Base-by-base conservation (phyloP, 1,284 basidiomycete genomes). In the Wallemia hederae region DNA sequence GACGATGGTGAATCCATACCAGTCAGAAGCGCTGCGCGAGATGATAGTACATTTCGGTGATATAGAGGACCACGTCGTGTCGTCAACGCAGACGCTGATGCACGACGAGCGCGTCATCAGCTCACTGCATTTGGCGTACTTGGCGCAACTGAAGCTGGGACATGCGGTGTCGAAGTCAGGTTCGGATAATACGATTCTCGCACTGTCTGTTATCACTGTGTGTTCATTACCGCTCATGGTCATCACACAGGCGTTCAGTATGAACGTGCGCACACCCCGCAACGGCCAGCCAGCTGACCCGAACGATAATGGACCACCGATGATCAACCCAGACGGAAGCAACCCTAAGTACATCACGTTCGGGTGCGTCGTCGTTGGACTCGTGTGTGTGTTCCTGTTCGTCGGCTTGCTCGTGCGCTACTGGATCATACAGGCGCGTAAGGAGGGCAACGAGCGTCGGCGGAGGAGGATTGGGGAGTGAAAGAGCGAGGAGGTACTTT, bases 1-100 rank as follows among this genome's bases (percentile, higher is more conserved):
- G 62, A 69, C 25, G 76, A 80, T 33, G 75, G 77, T 60, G 66
- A 26, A 58, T 33, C 55, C 27, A 27, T 62, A 27, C 55, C 29
- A 22, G 61, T 39, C 62, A 55, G 59, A n/a, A 61, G 61, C n/a
- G 62, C 66, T 49, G 2, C 65, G 75, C n/a, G 82, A 85, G 64
- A 76, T 88, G 33, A 81, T 78, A 2, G 85, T 90, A 19, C 90
- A 96, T 69, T 79, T 94, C 72, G 87, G 86, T 57, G 91, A 97
- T 70, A 78, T 97, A 1, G 85, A 91, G 75, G 89, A 97, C 72
- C 91, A 97, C 70, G 89, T 96, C 64, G 71, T 91, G 27, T 82
- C 86, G 1, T 75, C 96, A 64, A 83, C 91, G 66, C 82, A 85
- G 65, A 80, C 86, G 1, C 76, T 97, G 59, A 77, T 75, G n/a